Percentiles rank a stretch among this genome's conserved stretches.
Evolutionary conservation across 2,329 filamentous ascomycete genomes (phyloP).

Genomic region (Talaromyces sp.): DNA sequence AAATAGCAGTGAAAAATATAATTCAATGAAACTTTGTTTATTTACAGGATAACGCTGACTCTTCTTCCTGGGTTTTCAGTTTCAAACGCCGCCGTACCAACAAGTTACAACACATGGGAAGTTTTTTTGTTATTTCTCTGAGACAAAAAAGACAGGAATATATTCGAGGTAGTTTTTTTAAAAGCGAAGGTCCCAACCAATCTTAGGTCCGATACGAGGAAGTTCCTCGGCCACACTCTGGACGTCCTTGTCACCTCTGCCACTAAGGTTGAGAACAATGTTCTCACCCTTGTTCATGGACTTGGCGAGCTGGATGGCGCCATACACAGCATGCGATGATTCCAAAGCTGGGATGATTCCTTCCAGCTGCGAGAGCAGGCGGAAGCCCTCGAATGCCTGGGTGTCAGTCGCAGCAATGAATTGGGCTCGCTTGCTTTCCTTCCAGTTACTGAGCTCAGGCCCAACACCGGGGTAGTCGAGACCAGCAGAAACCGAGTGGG

Average conservation of each 20-base stretch:
- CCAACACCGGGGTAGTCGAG: conserved; percentile 97
- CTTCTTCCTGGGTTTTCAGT: not conserved
- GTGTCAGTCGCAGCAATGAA: conserved; percentile 91
- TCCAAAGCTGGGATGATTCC: conserved; percentile 96
- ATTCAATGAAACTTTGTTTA: not conserved
- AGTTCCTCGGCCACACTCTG: conserved; percentile 96
- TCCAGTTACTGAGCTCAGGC: conserved; percentile 87
- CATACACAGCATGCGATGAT: conserved; percentile 86
- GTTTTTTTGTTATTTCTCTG: not conserved
- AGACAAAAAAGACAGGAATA: not conserved
- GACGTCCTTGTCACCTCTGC: conserved; percentile 95
- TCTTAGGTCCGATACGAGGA: conserved; percentile 79
- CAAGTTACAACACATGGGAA: not conserved
- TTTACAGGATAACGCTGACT: not conserved
- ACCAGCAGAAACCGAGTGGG: conserved; percentile 92
- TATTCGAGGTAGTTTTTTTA: not conserved
- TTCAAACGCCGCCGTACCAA: not conserved
- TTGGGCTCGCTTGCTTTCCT: conserved; percentile 77
- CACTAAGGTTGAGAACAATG: conserved; percentile 88
- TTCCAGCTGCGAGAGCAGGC: conserved; percentile 77
- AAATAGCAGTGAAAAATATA: not conserved
- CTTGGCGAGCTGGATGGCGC: conserved; percentile 85
- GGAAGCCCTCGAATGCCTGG: conserved; percentile 83
- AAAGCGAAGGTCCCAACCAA: conserved; percentile 57
- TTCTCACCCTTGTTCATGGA: conserved; percentile 84